Evolutionary conservation across 805 yeast species (phyloP).

Genomic region (Wickerhamiella azymoides): DNA sequence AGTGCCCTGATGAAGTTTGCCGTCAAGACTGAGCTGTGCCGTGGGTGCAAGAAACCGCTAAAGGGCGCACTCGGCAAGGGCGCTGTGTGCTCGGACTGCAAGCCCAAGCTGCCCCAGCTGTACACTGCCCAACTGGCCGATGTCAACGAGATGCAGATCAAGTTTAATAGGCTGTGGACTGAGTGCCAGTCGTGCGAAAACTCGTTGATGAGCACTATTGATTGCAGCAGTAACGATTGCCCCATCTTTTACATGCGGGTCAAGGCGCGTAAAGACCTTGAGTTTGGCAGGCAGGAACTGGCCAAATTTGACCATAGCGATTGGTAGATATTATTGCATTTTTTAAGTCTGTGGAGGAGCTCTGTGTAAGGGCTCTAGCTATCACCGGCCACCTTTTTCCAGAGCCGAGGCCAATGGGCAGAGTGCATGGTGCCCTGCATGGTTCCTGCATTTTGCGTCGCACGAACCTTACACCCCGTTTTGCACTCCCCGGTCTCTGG

Average conservation of each 20-base stretch:
- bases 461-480: too few relatives aligned
- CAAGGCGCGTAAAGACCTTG: constrained; percentile 63
- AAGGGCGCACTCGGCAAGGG: constrained; percentile 40
- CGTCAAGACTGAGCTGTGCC: constrained; percentile 75
- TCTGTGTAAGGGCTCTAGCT: too few relatives aligned
- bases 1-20: constrained; percentile 91
- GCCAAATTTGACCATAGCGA: constrained; percentile 44
- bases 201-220: constrained; percentile 84
- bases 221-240: constrained; percentile 91
- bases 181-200: constrained; percentile 98
- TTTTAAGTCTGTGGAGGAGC: too few relatives aligned
- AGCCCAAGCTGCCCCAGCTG: constrained; percentile 51
- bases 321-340: constrained; percentile 15
- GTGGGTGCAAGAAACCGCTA: constrained; percentile 75
- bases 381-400: too few relatives aligned
- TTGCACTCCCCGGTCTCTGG: too few relatives aligned
- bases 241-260: constrained; percentile 96
- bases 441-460: too few relatives aligned
- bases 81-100: constrained; percentile 70
- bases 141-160: constrained; percentile 65
- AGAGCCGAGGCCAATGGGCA: too few relatives aligned
- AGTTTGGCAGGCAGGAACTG: constrained; percentile 42
- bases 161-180: constrained; percentile 86
- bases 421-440: too few relatives aligned
- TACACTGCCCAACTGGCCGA: constrained; percentile 71